Percentiles rank a stretch among this genome's conserved stretches.
Evolutionary conservation across 2,329 filamentous ascomycete species (phyloP).

Genomic region (Neopestalotiopsis clavispora): DNA sequence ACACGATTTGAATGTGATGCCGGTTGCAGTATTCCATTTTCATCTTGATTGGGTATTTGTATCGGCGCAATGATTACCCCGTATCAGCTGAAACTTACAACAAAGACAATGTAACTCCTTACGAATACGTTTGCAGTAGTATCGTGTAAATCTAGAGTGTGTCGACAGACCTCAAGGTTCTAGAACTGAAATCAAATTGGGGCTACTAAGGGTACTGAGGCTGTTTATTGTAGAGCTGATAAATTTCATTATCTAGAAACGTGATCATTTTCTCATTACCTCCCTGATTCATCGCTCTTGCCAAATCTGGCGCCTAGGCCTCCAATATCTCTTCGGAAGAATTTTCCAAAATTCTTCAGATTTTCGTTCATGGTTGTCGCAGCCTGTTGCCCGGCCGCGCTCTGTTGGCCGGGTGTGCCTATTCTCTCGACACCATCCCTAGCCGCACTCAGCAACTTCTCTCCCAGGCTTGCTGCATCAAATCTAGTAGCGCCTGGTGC

Average conservation of each 20-base stretch:
- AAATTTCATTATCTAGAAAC: neutral
- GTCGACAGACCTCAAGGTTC: no score
- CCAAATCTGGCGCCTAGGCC: constrained; percentile 77
- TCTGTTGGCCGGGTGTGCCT: constrained; percentile 55
- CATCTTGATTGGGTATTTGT: no score
- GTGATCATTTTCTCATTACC: constrained; percentile 7
- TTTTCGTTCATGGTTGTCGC: constrained; percentile 89
- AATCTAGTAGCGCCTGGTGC: constrained; percentile 55
- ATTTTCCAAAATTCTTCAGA: constrained; percentile 93
- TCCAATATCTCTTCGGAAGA: constrained; percentile 88
- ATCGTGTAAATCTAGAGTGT: no score
- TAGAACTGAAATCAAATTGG: no score
- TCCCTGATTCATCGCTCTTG: constrained; percentile 43
- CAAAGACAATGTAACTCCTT: no score
- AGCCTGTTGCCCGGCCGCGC: constrained; percentile 52
- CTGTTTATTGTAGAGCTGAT: neutral
- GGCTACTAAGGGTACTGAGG: no score
- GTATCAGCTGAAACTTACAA: no score
- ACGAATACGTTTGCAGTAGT: no score
- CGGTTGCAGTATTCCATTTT: no score
- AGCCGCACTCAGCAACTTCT: constrained; percentile 86
- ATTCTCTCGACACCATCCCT: constrained; percentile 82
- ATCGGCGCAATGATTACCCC: no score
- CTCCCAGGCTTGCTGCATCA: constrained; percentile 82
- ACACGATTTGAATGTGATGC: no score